phyloP scores from a whole-genome alignment of 2,329 filamentous ascomycete genomes.

The Endoconidiophora laricicola region DNA sequence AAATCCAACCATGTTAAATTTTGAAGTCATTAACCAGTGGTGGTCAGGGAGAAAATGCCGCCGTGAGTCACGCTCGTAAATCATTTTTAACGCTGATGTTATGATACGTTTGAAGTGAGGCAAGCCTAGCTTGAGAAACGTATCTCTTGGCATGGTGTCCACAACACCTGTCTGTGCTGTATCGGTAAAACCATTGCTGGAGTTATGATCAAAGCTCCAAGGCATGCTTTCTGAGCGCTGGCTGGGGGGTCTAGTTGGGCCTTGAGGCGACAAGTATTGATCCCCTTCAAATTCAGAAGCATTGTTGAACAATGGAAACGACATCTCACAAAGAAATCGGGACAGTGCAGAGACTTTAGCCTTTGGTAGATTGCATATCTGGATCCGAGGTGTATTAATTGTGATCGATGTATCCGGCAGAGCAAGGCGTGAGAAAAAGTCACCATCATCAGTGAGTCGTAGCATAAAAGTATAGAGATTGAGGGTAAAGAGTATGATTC shows the following conservation, averaged over 20 bases:
- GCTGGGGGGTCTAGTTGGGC: background rate
- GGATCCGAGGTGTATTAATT: conserved; percentile 29
- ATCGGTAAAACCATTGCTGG: background rate
- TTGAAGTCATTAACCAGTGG: conserved; percentile 86
- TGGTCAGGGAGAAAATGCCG: conserved; percentile 65
- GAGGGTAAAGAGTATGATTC: conserved; percentile 73
- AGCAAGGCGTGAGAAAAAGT: conserved; percentile 58
- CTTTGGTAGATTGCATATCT: conserved; percentile 51
- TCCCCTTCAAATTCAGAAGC: conserved; percentile 34
- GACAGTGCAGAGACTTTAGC: conserved; percentile 58
- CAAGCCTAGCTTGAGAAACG: conserved; percentile 37
- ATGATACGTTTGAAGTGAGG: conserved; percentile 65
- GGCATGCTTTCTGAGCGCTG: background rate
- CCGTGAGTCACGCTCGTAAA: conserved; percentile 87
- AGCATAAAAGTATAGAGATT: conserved; percentile 89
- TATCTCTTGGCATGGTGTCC: too few relatives aligned
- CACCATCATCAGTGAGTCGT: conserved; percentile 87
- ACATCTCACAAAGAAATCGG: conserved; percentile 75
- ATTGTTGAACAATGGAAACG: conserved; percentile 79
- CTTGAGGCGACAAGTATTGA: background rate
- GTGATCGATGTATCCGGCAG: conserved; percentile 15
- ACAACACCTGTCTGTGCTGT: too few relatives aligned
- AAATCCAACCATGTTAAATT: conserved; percentile 79
- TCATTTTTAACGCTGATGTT: conserved; percentile 65
- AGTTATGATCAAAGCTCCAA: background rate